Evolutionary conservation across 2,329 filamentous ascomycete genomes (phyloP).

Genomic region (Microsporum audouinii): DNA sequence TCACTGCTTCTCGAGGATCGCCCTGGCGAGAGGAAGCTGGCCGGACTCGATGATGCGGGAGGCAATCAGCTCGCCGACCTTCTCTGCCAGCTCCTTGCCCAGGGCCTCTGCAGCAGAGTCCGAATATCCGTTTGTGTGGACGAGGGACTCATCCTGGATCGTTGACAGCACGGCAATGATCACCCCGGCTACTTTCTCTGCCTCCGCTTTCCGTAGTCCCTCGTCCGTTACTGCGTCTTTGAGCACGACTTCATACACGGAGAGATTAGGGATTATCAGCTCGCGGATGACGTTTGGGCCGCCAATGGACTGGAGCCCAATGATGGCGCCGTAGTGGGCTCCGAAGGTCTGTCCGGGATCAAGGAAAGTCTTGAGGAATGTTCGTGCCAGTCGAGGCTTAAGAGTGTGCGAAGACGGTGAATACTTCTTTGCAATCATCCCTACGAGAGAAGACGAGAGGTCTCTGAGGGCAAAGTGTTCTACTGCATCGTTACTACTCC

Average conservation of each 20-base stretch:
- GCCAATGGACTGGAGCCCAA: conserved; percentile 66
- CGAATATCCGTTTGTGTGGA: conserved; percentile 31
- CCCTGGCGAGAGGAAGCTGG: conserved; percentile 30
- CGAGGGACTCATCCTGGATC: conserved; percentile 38
- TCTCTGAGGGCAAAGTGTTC: conserved; percentile 72
- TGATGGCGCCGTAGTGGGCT: conserved; percentile 79
- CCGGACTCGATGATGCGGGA: conserved; percentile 31
- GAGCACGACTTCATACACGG: conserved; percentile 51
- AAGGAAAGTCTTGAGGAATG: conserved; percentile 82
- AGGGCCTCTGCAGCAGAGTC: conserved; percentile 29
- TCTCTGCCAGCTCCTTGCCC: conserved; percentile 27
- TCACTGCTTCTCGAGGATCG: conserved; percentile 23
- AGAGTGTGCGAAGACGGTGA: conserved; percentile 68
- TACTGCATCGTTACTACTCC: conserved; percentile 41
- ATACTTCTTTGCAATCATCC: conserved; percentile 69
- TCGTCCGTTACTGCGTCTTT: conserved; percentile 44
- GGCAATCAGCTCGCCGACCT: conserved; percentile 34
- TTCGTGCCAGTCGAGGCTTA: conserved; percentile 79
- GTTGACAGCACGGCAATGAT: conserved; percentile 46
- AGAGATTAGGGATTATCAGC: conserved; percentile 55
- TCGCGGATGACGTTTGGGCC: conserved; percentile 54
- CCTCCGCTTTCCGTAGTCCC: conserved; percentile 44
- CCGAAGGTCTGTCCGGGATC: conserved; percentile 72
- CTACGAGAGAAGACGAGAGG: conserved; percentile 69
- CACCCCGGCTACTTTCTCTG: conserved; percentile 48